Evolutionary conservation across 495 filamentous ascomycete species (phyloP).

Genomic region (Pyronema omphalodes): DNA sequence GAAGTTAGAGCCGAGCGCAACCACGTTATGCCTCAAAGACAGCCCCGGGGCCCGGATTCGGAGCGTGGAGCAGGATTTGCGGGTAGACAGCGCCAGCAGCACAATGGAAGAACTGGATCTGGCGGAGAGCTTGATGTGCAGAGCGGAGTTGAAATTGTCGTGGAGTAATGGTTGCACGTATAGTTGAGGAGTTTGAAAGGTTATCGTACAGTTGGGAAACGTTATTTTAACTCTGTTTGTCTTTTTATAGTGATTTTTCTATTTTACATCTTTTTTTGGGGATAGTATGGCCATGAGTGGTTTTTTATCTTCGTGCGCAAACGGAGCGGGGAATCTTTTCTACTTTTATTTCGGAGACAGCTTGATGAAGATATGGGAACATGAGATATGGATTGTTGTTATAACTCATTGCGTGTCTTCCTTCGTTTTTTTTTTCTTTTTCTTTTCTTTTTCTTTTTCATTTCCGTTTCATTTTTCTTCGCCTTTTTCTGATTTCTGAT

Average conservation of each 20-base stretch:
- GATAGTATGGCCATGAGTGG: no score
- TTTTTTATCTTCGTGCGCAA: no score
- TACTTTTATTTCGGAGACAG: neutral
- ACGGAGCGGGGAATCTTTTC: neutral
- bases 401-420: neutral
- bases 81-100: slow-evolving; percentile 18
- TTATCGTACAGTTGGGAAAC: no score
- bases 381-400: no score
- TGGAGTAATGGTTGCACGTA: slow-evolving; percentile 14
- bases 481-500: neutral
- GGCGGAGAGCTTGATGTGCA: slow-evolving; percentile 22
- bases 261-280: no score
- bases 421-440: neutral
- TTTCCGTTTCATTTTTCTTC: neutral
- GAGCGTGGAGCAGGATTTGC: slow-evolving; percentile 23
- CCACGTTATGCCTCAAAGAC: slow-evolving; percentile 22
- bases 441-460: neutral
- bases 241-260: no score
- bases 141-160: slow-evolving; percentile 23
- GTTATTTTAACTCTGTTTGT: no score
- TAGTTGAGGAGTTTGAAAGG: no score
- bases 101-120: slow-evolving; percentile 11
- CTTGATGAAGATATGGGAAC: no score
- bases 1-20: slow-evolving; percentile 15
- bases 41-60: slow-evolving; percentile 23